phyloP scores from a whole-genome alignment of 257 asterid genomes.

The Echites panduratus region DNA sequence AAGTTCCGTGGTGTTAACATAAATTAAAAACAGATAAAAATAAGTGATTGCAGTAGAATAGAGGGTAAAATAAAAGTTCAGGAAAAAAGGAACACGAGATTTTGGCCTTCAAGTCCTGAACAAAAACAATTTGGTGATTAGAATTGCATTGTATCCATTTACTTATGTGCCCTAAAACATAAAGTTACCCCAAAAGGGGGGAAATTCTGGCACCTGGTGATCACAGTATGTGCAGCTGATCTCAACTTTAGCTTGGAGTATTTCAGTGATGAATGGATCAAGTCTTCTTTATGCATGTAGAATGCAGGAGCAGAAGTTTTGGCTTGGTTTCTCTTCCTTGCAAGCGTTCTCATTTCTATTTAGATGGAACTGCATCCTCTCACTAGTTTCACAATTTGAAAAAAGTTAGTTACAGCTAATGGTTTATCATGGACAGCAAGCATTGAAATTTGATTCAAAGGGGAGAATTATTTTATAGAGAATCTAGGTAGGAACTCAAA shows the following conservation, averaged over 20 bases:
- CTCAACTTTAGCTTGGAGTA: background rate
- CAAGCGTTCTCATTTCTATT: background rate
- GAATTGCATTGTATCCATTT: background rate
- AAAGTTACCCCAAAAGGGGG: no score
- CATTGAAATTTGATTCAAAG: no score
- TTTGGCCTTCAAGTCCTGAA: background rate
- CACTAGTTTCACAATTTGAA: background rate
- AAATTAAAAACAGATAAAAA: no score
- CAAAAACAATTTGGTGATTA: background rate
- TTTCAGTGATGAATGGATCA: background rate
- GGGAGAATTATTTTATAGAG: no score
- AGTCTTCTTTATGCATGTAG: background rate
- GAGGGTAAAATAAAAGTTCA: background rate
- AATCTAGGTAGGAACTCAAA: no score
- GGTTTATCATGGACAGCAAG: no score
- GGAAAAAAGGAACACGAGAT: background rate
- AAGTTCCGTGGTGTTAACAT: no score
- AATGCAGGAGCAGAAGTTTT: background rate
- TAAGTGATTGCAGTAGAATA: background rate
- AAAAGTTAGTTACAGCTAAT: no score
- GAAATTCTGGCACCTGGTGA: background rate
- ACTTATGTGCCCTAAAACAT: no score
- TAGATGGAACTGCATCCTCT: background rate
- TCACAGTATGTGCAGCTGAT: background rate
- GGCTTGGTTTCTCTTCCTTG: background rate